These are phyloP conservation scores for Capronia americana DNA, from an alignment of 2,329 filamentous ascomycete species.

Conservation along the genomic window DNA sequence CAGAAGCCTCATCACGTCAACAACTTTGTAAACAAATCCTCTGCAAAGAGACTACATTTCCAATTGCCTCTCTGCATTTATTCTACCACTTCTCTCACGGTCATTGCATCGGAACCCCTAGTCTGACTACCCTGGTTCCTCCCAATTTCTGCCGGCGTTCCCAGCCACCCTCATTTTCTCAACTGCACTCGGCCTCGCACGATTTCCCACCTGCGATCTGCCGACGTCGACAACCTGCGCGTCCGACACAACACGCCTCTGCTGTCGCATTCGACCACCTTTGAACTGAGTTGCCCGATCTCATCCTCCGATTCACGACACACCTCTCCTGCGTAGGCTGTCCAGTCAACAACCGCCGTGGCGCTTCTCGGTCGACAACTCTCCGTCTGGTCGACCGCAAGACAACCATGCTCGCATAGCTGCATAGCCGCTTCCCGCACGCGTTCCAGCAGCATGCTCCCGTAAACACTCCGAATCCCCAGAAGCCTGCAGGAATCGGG, in stretches of 20 bases:
- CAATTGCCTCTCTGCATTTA: neutral
- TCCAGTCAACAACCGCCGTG: slow-evolving; percentile 14
- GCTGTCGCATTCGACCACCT: slow-evolving; percentile 27
- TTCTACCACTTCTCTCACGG: neutral
- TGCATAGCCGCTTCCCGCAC: slow-evolving; percentile 28
- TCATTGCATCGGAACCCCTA: neutral
- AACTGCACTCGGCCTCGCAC: slow-evolving; percentile 18
- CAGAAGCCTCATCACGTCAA: slow-evolving; percentile 13
- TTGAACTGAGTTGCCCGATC: slow-evolving; percentile 9
- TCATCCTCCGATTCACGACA: neutral
- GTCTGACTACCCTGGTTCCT: slow-evolving; percentile 27
- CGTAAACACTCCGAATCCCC: slow-evolving; percentile 24
- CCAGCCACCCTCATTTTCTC: slow-evolving; percentile 37
- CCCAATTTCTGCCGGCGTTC: slow-evolving; percentile 29
- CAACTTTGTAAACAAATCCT: slow-evolving; percentile 26
- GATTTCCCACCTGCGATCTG: slow-evolving; percentile 20
- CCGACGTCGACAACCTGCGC: slow-evolving; percentile 24
- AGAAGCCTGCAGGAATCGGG: slow-evolving; percentile 28
- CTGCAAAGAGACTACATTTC: neutral
- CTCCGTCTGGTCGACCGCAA: slow-evolving; percentile 24
- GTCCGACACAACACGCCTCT: slow-evolving; percentile 30
- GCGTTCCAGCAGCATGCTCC: slow-evolving; percentile 34
- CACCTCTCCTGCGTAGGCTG: neutral
- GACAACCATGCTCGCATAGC: slow-evolving; percentile 23
- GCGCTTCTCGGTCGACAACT: slow-evolving; percentile 15